Percentiles rank a stretch among this genome's conserved stretches.
These are phyloP conservation scores for Musa schizocarpa DNA, from an alignment of 176 grass and related monocot genomes.

Conservation along the genomic window DNA sequence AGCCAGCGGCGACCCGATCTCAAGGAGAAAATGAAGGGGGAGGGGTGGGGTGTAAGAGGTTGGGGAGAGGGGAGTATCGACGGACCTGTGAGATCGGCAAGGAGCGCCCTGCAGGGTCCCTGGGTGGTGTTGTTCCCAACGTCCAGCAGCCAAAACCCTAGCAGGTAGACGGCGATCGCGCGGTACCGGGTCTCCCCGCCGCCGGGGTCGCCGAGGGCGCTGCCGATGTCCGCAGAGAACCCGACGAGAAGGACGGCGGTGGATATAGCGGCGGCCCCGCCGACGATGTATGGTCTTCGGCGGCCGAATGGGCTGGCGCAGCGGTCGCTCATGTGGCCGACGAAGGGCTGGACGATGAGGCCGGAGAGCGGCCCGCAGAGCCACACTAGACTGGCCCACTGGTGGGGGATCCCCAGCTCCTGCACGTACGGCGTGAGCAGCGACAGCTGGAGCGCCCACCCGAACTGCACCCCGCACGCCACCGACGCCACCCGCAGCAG, in stretches of 20 bases:
- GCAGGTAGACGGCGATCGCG: conserved; percentile 56
- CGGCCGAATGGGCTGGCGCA: conserved; percentile 39
- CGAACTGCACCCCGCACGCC: conserved; percentile 73
- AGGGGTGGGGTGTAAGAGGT: no score
- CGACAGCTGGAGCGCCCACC: conserved; percentile 79
- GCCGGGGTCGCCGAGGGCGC: conserved; percentile 43
- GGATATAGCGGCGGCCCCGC: conserved; percentile 36
- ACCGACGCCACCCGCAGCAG: conserved; percentile 55
- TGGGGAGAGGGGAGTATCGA: background rate
- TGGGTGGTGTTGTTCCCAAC: conserved; percentile 86
- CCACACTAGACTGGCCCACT: conserved; percentile 71
- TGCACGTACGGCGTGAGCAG: conserved; percentile 77
- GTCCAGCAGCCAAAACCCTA: conserved; percentile 90
- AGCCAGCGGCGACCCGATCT: background rate
- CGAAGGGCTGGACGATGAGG: conserved; percentile 59
- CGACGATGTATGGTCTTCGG: conserved; percentile 59
- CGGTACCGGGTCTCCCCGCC: conserved; percentile 19
- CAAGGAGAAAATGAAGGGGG: background rate
- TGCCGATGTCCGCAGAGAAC: conserved; percentile 55
- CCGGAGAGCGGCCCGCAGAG: conserved; percentile 77
- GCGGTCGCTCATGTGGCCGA: conserved; percentile 63
- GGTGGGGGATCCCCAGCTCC: conserved; percentile 72
- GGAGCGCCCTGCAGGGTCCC: conserved; percentile 66
- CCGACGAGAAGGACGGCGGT: conserved; percentile 46
- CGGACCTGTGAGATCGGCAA: conserved; percentile 77